Evolutionary conservation across 1,139 yeast species (phyloP).

Genomic region (Lodderomyces elongisporus): DNA sequence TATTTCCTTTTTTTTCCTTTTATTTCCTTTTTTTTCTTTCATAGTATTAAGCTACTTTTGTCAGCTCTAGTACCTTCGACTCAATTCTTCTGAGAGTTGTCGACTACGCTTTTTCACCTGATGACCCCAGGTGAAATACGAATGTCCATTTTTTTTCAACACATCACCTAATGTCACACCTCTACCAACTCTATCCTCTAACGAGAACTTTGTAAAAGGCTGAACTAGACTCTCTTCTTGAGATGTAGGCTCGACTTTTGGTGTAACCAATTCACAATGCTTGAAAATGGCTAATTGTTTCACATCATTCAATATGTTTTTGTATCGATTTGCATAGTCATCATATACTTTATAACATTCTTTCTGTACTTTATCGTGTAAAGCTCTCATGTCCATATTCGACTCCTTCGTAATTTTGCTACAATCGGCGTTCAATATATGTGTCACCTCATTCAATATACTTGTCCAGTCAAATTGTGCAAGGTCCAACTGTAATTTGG

Average conservation of each 20-base stretch:
- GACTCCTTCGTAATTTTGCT: constrained; percentile 16
- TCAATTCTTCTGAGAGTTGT: constrained; percentile 3
- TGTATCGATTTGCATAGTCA: constrained; percentile 15
- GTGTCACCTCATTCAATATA: constrained; percentile 19
- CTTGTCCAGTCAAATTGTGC: constrained; percentile 20
- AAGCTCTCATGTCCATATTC: constrained; percentile 6
- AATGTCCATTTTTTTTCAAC: constrained; percentile 18
- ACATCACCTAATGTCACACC: constrained; percentile 33
- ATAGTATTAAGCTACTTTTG: neutral
- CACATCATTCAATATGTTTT: constrained; percentile 10
- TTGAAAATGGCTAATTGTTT: constrained; percentile 20
- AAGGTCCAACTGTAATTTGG: constrained; percentile 4
- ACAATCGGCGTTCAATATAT: constrained; percentile 13
- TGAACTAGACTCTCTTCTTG: neutral
- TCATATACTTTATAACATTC: constrained; percentile 24
- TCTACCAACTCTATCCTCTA: constrained; percentile 24
- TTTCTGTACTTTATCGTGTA: constrained; percentile 17
- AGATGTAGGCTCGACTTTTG: constrained; percentile 1
- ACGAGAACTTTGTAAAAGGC: constrained; percentile 15
- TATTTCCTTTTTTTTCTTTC: neutral
- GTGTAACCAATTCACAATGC: constrained; percentile 30
- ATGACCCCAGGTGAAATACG: constrained; percentile 28
- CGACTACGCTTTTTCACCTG: constrained; percentile 22
- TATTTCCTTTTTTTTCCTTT: neutral
- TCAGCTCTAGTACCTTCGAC: neutral